Conservation (phyloP, 371 early-diverging fungal genomes). For the Syncephalastrum contaminatum region DNA sequence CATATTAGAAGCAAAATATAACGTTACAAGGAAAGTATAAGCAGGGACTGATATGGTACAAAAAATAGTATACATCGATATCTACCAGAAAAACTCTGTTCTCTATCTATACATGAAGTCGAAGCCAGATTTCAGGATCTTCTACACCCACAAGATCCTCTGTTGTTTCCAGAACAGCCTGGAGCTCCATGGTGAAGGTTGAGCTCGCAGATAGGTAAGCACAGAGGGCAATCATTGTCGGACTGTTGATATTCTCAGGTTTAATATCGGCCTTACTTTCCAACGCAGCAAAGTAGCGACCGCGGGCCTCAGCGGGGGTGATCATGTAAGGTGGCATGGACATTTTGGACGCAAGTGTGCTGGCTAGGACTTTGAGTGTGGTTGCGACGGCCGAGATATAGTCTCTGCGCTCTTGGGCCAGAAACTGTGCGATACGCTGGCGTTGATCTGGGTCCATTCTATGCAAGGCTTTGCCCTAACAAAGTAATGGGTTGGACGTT, state of each 20-base stretch:
- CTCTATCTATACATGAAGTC: conserved; percentile 14
- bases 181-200: conserved; percentile 30
- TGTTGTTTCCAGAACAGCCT: conserved; percentile 15
- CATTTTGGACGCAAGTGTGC: conserved; percentile 7
- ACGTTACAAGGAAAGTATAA: too few relatives aligned
- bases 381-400: conserved; percentile 21
- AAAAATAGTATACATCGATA: too few relatives aligned
- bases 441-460: conserved; percentile 19
- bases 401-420: conserved; percentile 26
- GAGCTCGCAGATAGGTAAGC: conserved; percentile 27
- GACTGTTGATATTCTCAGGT: conserved; percentile 16
- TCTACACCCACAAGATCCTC: conserved; percentile 32
- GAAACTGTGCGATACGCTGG: conserved; percentile 10
- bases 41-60: too few relatives aligned
- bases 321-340: conserved; percentile 10
- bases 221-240: conserved; percentile 21
- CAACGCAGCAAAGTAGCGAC: not conserved
- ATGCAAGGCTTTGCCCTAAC: conserved; percentile 17
- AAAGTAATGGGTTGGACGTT: not conserved
- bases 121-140: conserved; percentile 28
- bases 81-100: too few relatives aligned
- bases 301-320: conserved; percentile 4
- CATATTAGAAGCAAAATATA: too few relatives aligned
- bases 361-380: conserved; percentile 7
- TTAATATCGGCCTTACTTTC: conserved; percentile 17